Evolutionary conservation across 106 monocot species (phyloP).

Genomic region (Phalaenopsis equestris): DNA sequence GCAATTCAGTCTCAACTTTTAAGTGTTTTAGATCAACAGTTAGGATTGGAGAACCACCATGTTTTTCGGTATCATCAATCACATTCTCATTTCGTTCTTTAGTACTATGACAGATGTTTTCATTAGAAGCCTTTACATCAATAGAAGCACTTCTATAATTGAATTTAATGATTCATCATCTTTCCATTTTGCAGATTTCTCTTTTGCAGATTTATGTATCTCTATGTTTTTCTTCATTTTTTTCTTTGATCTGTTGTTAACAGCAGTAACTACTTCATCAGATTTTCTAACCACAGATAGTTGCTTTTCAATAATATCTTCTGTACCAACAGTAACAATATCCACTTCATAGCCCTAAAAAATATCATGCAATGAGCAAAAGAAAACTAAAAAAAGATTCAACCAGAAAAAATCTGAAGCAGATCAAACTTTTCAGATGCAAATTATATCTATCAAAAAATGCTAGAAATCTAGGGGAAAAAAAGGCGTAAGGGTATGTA

Average conservation of each 20-base stretch:
- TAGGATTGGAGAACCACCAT: slow-evolving; percentile 31
- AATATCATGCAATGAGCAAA: slow-evolving; percentile 3
- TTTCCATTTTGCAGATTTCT: background rate
- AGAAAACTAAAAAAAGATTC: background rate
- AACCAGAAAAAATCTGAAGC: background rate
- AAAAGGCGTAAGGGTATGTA: too few relatives aligned
- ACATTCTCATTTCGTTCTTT: slow-evolving; percentile 13
- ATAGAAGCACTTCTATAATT: slow-evolving; percentile 71
- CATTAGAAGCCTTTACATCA: slow-evolving; percentile 16
- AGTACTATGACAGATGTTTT: background rate
- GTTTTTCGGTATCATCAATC: slow-evolving; percentile 10
- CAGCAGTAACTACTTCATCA: slow-evolving; percentile 10
- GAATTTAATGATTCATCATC: slow-evolving; percentile 47
- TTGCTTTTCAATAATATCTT: slow-evolving; percentile 15
- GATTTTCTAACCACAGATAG: slow-evolving; percentile 17
- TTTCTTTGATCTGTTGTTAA: slow-evolving; percentile 73
- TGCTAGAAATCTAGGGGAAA: too few relatives aligned
- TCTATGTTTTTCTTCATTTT: slow-evolving; percentile 84
- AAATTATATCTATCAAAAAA: background rate
- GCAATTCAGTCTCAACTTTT: slow-evolving; percentile 89
- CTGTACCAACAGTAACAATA: slow-evolving; percentile 12
- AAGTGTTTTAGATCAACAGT: slow-evolving; percentile 73
- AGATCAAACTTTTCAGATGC: background rate
- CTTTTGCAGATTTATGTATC: slow-evolving; percentile 6
- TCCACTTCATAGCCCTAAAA: slow-evolving; percentile 57